These are phyloP conservation scores for Trametes maxima DNA, from an alignment of 768 basidiomycete genomes.

Conservation along the genomic window DNA sequence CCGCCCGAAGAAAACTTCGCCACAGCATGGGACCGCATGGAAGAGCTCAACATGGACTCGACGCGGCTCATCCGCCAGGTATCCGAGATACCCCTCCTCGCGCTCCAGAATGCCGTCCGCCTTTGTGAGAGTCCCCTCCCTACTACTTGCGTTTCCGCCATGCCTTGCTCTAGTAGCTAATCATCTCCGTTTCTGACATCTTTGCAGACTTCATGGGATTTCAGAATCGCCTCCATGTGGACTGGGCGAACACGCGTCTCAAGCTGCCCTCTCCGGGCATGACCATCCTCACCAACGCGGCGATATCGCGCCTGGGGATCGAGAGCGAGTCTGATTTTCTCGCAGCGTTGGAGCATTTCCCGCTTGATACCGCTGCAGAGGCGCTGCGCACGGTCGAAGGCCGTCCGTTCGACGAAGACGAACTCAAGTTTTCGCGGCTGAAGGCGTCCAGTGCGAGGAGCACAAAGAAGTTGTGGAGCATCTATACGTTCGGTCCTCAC, in stretches of 20 bases:
- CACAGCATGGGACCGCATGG: conserved; percentile 6
- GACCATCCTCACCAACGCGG: neutral
- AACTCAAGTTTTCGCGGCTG: conserved; percentile 6
- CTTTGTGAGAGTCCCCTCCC: neutral
- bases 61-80: neutral
- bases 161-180: no score
- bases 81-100: conserved; percentile 1
- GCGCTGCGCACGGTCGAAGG: conserved; percentile 16
- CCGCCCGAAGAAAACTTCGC: neutral
- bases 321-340: conserved; percentile 8
- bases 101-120: conserved; percentile 13
- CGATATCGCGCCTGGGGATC: neutral
- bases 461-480: conserved; percentile 4
- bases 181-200: no score
- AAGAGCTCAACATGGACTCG: neutral
- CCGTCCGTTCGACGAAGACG: conserved; percentile 13
- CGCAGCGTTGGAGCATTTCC: conserved; percentile 8
- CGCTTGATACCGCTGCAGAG: conserved; percentile 11
- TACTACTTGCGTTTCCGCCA: neutral
- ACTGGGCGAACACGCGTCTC: conserved; percentile 8
- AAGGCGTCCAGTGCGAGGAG: neutral
- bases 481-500: conserved; percentile 4
- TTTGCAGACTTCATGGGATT: conserved; percentile 8
- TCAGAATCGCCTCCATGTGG: conserved; percentile 1
- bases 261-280: conserved; percentile 10